Percentiles rank a stretch among this genome's conserved stretches.
These are phyloP conservation scores for Geopyxis carbonaria DNA, from an alignment of 495 filamentous ascomycete species.

Conservation along the genomic window DNA sequence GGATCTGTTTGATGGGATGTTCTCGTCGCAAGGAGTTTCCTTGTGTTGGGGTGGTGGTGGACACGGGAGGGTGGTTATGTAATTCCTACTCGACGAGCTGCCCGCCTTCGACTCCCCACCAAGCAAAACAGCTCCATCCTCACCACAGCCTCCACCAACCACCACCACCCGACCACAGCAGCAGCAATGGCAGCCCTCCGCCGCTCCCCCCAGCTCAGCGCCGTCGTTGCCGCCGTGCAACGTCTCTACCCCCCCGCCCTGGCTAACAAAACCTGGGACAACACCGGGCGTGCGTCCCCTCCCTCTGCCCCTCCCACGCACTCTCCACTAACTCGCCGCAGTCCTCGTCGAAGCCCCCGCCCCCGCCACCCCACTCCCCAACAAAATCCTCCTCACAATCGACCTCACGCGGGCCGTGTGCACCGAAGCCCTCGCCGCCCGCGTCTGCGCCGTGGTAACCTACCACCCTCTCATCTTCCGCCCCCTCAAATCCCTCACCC, in stretches of 20 bases:
- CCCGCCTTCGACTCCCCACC: too few relatives aligned
- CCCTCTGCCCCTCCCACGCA: slow-evolving; percentile 24
- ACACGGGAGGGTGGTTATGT: too few relatives aligned
- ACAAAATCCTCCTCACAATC: slow-evolving; percentile 69
- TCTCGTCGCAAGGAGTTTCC: too few relatives aligned
- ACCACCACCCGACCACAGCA: too few relatives aligned
- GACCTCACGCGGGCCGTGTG: slow-evolving; percentile 82
- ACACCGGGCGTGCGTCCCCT: too few relatives aligned
- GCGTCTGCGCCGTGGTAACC: slow-evolving; percentile 62
- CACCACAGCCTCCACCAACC: too few relatives aligned
- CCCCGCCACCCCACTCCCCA: neutral
- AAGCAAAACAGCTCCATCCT: too few relatives aligned
- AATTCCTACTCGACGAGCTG: too few relatives aligned
- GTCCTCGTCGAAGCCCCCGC: neutral
- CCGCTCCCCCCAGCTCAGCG: slow-evolving; percentile 53
- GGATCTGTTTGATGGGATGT: too few relatives aligned
- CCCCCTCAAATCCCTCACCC: slow-evolving; percentile 70
- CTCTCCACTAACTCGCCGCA: slow-evolving; percentile 61
- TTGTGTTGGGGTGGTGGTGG: too few relatives aligned
- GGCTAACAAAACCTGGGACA: slow-evolving; percentile 84
- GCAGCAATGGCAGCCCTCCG: too few relatives aligned
- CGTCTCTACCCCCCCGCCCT: slow-evolving; percentile 74
- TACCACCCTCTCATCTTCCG: slow-evolving; percentile 97
- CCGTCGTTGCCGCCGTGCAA: slow-evolving; percentile 64
- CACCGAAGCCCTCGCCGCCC: slow-evolving; percentile 67